Evolutionary conservation across 352 stramenopile genomes (phyloP).

Genomic region (Phytophthora macrochlamydospora): DNA sequence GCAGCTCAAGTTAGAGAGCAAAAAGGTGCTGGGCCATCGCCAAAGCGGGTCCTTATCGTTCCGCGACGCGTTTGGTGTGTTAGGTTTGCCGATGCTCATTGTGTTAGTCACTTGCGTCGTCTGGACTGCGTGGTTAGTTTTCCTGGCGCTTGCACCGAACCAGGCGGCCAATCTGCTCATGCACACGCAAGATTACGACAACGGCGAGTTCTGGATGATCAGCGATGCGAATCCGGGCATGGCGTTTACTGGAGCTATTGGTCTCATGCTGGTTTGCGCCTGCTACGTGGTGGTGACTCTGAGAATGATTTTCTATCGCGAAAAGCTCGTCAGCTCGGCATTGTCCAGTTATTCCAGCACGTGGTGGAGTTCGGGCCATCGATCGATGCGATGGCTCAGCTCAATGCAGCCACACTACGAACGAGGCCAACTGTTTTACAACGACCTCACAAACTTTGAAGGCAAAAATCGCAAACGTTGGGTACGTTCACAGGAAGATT

Average conservation of each 20-base stretch:
- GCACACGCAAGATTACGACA: conserved; percentile 47
- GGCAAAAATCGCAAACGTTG: conserved; percentile 48
- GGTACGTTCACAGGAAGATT: conserved; percentile 17
- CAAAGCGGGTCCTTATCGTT: conserved; percentile 10
- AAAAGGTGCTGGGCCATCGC: conserved; percentile 1
- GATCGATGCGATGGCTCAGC: conserved; percentile 5
- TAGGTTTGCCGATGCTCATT: conserved; percentile 22
- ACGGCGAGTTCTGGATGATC: conserved; percentile 53
- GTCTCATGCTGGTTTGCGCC: conserved; percentile 31
- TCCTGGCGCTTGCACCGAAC: conserved; percentile 42
- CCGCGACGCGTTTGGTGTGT: conserved; percentile 8
- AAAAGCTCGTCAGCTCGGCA: conserved; percentile 15
- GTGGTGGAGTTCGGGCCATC: not conserved
- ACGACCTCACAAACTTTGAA: conserved; percentile 34
- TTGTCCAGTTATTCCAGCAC: conserved; percentile 8
- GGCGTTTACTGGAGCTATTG: conserved; percentile 15
- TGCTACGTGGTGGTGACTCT: conserved; percentile 29
- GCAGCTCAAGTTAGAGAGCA: conserved; percentile 14
- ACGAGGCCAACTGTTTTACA: conserved; percentile 2
- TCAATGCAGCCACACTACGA: not conserved
- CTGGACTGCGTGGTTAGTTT: conserved; percentile 43
- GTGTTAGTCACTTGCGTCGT: conserved; percentile 20
- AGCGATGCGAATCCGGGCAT: conserved; percentile 11
- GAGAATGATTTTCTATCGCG: conserved; percentile 32
- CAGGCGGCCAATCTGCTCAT: conserved; percentile 46